A percentile compares a stretch with the other conserved stretches of the same genome.
phyloP scores from a whole-genome alignment of 2,329 filamentous ascomycete genomes.

The Pseudogymnoascus sp. region DNA sequence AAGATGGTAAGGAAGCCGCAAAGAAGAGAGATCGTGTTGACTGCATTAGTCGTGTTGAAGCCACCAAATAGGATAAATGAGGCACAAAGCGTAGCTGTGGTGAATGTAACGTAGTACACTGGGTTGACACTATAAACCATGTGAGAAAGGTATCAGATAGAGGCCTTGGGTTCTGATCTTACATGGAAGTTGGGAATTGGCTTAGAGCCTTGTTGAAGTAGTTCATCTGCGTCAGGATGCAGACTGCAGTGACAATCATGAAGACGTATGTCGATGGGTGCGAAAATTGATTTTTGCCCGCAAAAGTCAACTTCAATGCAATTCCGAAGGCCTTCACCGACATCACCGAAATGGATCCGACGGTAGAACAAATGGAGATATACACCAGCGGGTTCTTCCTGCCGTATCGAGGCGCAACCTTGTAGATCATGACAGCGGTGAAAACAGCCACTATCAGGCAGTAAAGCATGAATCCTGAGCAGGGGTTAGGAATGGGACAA shows the following conservation, averaged over 20 bases:
- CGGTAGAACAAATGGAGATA: constrained; percentile 94
- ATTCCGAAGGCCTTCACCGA: constrained; percentile 98
- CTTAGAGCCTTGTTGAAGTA: constrained; percentile 99
- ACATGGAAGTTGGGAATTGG: constrained; percentile 97
- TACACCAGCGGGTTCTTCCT: constrained; percentile 95
- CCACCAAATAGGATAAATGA: constrained; percentile 94
- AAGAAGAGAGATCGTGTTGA: constrained; percentile 86
- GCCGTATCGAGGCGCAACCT: constrained; percentile 78
- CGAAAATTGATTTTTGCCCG: constrained; percentile 88
- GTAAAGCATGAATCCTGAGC: constrained; percentile 82
- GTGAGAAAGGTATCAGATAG: background rate
- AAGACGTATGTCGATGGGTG: constrained; percentile 97
- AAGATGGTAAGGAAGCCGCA: constrained; percentile 94
- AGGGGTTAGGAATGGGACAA: background rate
- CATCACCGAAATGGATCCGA: constrained; percentile 97
- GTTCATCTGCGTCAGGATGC: constrained; percentile 98
- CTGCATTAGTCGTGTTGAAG: constrained; percentile 88
- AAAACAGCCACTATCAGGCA: constrained; percentile 73
- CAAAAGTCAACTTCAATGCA: constrained; percentile 88
- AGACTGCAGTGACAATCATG: constrained; percentile 83
- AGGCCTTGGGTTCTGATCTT: constrained; percentile 33
- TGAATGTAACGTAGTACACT: constrained; percentile 94
- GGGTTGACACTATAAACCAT: constrained; percentile 55
- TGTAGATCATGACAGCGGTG: constrained; percentile 92
- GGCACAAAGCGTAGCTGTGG: constrained; percentile 84